Conservation (phyloP, 345 rosid genomes). For the Kernera saxatilis region DNA sequence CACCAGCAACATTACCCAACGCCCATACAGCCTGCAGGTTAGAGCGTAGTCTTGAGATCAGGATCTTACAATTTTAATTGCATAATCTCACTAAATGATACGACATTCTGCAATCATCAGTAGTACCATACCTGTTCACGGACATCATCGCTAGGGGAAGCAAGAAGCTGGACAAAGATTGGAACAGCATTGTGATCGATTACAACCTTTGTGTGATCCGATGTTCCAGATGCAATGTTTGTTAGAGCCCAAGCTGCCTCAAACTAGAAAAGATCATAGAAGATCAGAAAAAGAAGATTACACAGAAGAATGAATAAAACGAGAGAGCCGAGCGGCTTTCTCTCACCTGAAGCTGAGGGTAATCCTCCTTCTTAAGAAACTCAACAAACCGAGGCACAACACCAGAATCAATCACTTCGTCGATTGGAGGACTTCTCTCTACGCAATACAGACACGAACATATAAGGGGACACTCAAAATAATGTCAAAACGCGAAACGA, state of each 20-base stretch:
- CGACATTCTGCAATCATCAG: not conserved
- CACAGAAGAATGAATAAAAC: not conserved
- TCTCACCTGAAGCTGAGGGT: constrained; percentile 76
- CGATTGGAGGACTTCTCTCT: constrained; percentile 88
- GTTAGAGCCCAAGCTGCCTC: constrained; percentile 97
- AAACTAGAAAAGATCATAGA: constrained; percentile 40
- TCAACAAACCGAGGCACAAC: constrained; percentile 90
- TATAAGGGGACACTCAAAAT: not conserved
- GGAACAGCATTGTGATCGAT: constrained; percentile 82
- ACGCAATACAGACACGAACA: not conserved
- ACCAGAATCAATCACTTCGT: constrained; percentile 71
- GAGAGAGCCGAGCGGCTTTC: not conserved
- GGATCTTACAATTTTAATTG: not conserved
- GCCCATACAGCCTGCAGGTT: constrained; percentile 84
- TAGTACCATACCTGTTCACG: constrained; percentile 71
- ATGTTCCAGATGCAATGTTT: constrained; percentile 92
- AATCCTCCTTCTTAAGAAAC: constrained; percentile 68
- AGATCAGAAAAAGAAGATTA: not conserved
- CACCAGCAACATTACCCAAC: constrained; percentile 91
- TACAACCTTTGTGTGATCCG: constrained; percentile 81
- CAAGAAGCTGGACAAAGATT: constrained; percentile 71
- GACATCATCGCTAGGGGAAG: constrained; percentile 80
- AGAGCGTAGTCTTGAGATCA: not conserved
- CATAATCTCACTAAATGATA: not conserved
- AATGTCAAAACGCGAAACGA: not conserved